Percentiles rank a stretch among this genome's conserved stretches.
Evolutionary conservation across 169 alveolate genomes (phyloP).

Genomic region (Theileria parva): DNA sequence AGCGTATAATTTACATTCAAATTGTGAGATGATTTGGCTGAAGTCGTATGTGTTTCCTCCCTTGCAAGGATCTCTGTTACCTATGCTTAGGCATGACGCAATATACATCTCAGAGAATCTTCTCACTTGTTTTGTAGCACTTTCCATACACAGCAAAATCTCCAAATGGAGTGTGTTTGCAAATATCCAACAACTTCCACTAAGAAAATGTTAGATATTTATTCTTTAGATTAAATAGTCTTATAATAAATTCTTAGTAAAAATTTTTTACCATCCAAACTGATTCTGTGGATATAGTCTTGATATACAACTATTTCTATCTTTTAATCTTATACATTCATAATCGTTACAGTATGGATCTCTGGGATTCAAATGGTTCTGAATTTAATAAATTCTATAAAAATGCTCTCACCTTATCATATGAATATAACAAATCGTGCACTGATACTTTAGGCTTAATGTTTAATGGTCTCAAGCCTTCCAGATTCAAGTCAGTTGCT

Average conservation of each 20-base stretch:
- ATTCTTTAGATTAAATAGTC: neutral
- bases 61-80: constrained; percentile 9
- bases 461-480: constrained; percentile 7
- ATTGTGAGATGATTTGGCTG: constrained; percentile 8
- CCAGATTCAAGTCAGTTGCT: neutral
- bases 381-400: neutral
- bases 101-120: constrained; percentile 14
- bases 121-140: neutral
- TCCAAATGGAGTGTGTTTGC: constrained; percentile 57
- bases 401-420: neutral
- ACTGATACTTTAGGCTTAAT: constrained; percentile 11
- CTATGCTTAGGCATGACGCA: neutral
- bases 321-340: constrained; percentile 1
- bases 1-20: neutral
- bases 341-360: constrained; percentile 11
- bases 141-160: constrained; percentile 44
- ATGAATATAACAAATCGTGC: constrained; percentile 1
- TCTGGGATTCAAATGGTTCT: constrained; percentile 1
- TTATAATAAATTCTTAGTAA: neutral
- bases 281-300: constrained; percentile 6
- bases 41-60: constrained; percentile 18
- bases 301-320: constrained; percentile 12
- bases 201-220: neutral
- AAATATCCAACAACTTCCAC: constrained; percentile 58
- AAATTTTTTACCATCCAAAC: neutral